A percentile compares a stretch with the other conserved stretches of the same genome.
phyloP scores from a whole-genome alignment of 495 filamentous ascomycete species.

The Daldinia concentrica region DNA sequence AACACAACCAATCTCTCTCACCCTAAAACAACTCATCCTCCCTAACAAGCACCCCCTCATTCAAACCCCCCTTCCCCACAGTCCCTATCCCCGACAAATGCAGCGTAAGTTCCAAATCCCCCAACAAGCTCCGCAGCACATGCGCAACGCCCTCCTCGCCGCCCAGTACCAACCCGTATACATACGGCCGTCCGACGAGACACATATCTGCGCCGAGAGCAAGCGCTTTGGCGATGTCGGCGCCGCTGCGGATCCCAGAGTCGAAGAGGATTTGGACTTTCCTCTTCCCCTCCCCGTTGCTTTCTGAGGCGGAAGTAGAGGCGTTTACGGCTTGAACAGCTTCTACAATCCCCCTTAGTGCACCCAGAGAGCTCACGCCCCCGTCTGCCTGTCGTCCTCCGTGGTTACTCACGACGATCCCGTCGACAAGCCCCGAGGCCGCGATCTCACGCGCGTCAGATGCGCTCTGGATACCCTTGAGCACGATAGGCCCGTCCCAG shows the following conservation, averaged over 20 bases:
- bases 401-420: neutral
- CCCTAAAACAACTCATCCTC: neutral
- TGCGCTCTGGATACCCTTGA: neutral
- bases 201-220: conserved; percentile 67
- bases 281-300: neutral
- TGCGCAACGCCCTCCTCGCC: conserved; percentile 44
- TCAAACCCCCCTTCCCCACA: neutral
- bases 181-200: conserved; percentile 36
- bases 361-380: neutral
- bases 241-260: conserved; percentile 66
- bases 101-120: conserved; percentile 40
- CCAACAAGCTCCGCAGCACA: conserved; percentile 35
- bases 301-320: too few species aligned
- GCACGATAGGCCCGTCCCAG: neutral
- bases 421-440: neutral
- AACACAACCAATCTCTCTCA: neutral
- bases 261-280: conserved; percentile 57
- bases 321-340: neutral
- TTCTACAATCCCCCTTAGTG: neutral
- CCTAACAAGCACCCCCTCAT: neutral
- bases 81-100: conserved; percentile 28
- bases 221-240: conserved; percentile 69
- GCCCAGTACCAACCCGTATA: conserved; percentile 11
- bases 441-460: neutral
- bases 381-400: neutral